Percentiles rank a stretch among this genome's conserved stretches.
These are phyloP conservation scores for Nicotiana rustica DNA, from an alignment of 305 asterid species.

Conservation along the genomic window DNA sequence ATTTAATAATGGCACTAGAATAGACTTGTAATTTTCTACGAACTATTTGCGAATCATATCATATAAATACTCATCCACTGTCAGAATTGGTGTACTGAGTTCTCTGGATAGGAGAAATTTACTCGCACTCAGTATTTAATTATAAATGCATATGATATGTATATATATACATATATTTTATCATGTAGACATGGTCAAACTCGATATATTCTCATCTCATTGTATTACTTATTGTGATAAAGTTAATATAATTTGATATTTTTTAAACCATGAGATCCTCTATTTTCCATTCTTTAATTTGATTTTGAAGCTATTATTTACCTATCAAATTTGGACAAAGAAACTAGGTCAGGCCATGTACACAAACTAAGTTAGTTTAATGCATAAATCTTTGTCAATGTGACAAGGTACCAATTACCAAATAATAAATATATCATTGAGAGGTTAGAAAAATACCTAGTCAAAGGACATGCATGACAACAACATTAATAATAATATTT, in stretches of 20 bases:
- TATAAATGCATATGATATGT: neutral
- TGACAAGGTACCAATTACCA: neutral
- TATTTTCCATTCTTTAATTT: neutral
- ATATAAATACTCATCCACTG: neutral
- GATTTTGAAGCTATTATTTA: neutral
- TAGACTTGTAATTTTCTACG: neutral
- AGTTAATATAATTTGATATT: neutral
- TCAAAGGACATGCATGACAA: neutral
- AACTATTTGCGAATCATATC: neutral
- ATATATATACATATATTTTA: neutral
- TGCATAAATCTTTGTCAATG: neutral
- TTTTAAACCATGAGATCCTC: neutral
- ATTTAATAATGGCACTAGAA: neutral
- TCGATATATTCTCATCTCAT: neutral
- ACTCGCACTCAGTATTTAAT: neutral
- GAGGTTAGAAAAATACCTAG: neutral
- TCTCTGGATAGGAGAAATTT: neutral
- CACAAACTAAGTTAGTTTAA: neutral
- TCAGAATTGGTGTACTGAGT: neutral
- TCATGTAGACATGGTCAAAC: neutral
- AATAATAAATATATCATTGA: neutral
- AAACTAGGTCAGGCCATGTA: neutral
- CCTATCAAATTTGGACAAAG: neutral
- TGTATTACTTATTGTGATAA: neutral
- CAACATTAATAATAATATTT: neutral